Evolutionary conservation across 805 yeast species (phyloP).

Genomic region (Candida peoriensis): DNA sequence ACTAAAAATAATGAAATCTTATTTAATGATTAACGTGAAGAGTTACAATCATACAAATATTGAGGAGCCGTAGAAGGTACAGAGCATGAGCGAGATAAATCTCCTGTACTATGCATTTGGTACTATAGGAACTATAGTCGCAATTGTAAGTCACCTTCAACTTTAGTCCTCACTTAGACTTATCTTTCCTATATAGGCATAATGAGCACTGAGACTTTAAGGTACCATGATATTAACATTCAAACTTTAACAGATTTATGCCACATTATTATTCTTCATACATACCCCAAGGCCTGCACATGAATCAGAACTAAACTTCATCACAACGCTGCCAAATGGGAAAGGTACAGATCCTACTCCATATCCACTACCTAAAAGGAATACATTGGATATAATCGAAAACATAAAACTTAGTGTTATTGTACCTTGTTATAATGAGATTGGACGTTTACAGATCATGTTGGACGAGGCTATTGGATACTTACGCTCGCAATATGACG

Average conservation of each 20-base stretch:
- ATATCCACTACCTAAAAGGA: constrained; percentile 24
- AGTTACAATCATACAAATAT: too few species aligned
- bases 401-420: constrained; percentile 66
- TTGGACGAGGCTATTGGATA: constrained; percentile 61
- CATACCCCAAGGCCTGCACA: constrained; percentile 58
- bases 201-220: too few species aligned
- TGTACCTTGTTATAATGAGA: constrained; percentile 93
- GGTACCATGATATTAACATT: not conserved
- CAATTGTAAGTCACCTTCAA: too few species aligned
- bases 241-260: constrained; percentile 7
- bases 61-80: too few species aligned
- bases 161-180: too few species aligned
- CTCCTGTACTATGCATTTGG: too few species aligned
- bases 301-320: constrained; percentile 47
- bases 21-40: too few species aligned
- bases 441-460: constrained; percentile 64
- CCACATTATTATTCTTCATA: constrained; percentile 34
- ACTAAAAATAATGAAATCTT: too few species aligned
- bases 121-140: too few species aligned
- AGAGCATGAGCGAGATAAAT: too few species aligned
- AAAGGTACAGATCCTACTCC: constrained; percentile 29
- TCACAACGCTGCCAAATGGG: constrained; percentile 38
- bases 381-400: constrained; percentile 17
- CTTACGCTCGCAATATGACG: constrained; percentile 34
- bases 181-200: too few species aligned